Evolutionary conservation across 352 stramenopile genomes (phyloP).

Genomic region (Thalassiosira hispida): DNA sequence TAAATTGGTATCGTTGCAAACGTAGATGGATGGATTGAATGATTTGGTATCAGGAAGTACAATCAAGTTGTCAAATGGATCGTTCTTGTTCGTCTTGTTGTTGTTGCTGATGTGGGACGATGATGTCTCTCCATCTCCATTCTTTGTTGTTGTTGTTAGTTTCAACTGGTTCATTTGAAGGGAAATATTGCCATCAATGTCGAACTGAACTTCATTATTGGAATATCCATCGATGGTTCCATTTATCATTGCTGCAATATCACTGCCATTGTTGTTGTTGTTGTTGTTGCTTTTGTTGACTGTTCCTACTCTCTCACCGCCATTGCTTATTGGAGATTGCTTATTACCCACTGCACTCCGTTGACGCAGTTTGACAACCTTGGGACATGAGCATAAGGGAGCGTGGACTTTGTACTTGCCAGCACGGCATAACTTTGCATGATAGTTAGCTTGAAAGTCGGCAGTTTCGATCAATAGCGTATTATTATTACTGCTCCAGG

Average conservation of each 20-base stretch:
- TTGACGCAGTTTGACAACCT: conserved; percentile 26
- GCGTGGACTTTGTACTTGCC: conserved; percentile 55
- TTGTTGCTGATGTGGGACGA: not conserved
- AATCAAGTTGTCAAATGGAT: conserved; percentile 52
- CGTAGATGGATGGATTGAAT: conserved; percentile 28
- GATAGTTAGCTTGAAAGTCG: conserved; percentile 8
- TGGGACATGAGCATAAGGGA: conserved; percentile 40
- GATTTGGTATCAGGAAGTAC: conserved; percentile 61
- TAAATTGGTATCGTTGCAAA: conserved; percentile 25
- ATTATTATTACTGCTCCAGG: no score
- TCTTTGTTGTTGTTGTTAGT: conserved; percentile 3
- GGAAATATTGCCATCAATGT: conserved; percentile 22
- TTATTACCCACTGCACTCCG: not conserved
- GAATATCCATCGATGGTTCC: no score
- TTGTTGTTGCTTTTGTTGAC: not conserved
- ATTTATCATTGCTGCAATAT: no score
- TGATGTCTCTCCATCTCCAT: no score
- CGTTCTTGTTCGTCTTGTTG: conserved; percentile 5
- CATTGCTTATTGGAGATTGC: not conserved
- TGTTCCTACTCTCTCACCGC: not conserved
- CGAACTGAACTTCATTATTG: conserved; percentile 15
- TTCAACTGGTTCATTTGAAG: conserved; percentile 13
- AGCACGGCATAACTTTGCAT: conserved; percentile 24
- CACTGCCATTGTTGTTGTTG: not conserved
- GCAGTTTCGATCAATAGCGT: no score